phyloP scores from a whole-genome alignment of 345 rosid genomes.

The Aquilaria sinensis region DNA sequence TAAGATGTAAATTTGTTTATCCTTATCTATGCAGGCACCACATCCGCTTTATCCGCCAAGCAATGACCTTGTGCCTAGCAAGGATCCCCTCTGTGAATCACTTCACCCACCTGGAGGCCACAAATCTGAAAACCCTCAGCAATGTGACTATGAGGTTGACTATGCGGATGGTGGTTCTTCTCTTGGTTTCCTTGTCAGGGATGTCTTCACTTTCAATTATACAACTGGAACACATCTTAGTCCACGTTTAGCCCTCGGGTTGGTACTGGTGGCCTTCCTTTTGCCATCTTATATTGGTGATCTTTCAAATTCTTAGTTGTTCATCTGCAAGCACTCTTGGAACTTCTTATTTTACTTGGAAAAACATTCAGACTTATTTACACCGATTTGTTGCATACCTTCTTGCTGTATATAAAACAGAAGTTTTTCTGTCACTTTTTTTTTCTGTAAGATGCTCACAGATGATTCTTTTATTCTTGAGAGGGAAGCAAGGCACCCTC shows the following conservation, averaged over 20 bases:
- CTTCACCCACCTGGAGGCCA: conserved; percentile 47
- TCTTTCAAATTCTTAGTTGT: no score
- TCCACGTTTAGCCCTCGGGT: conserved; percentile 83
- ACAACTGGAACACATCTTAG: conserved; percentile 44
- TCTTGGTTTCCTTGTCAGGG: conserved; percentile 80
- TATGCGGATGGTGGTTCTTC: conserved; percentile 96
- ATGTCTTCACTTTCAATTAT: conserved; percentile 56
- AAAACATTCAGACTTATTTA: no score
- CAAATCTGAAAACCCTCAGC: conserved; percentile 50
- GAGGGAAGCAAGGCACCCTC: no score
- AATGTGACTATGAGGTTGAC: conserved; percentile 88
- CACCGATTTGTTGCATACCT: no score
- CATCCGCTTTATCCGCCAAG: conserved; percentile 81
- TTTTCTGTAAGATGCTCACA: no score
- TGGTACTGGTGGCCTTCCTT: conserved; percentile 10
- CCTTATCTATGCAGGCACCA: conserved; percentile 54
- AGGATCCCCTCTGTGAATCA: conserved; percentile 75
- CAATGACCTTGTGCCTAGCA: conserved; percentile 54
- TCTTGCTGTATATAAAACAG: no score
- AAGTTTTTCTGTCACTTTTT: no score
- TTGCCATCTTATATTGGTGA: no score
- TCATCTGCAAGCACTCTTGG: no score
- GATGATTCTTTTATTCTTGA: no score
- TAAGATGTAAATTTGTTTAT: neutral
- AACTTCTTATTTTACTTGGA: no score